Evolutionary conservation across 2,329 filamentous ascomycete species (phyloP).

Genomic region (Periconia sp.): DNA sequence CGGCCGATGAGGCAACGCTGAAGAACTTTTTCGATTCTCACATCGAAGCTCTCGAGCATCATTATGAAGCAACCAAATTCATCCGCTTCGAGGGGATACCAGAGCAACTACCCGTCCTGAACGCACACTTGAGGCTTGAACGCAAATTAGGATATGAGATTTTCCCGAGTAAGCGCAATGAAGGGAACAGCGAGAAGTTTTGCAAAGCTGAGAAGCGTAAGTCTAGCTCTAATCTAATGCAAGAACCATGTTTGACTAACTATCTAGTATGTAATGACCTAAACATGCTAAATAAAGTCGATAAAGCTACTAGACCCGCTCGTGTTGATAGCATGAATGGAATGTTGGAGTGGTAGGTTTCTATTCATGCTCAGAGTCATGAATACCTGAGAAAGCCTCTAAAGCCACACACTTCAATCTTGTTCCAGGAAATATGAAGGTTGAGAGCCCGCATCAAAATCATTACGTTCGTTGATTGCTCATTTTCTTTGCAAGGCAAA

Average conservation of each 20-base stretch:
- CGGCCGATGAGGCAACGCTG: conserved; percentile 8
- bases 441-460: too few relatives aligned
- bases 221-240: conserved; percentile 1
- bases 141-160: conserved; percentile 27
- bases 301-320: background rate
- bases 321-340: conserved; percentile 5
- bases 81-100: conserved; percentile 8
- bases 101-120: conserved; percentile 19
- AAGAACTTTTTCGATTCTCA: conserved; percentile 7
- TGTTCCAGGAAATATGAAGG: too few relatives aligned
- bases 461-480: too few relatives aligned
- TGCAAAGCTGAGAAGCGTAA: conserved; percentile 26
- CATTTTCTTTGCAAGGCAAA: too few relatives aligned
- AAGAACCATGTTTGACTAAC: background rate
- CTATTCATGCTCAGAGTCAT: too few relatives aligned
- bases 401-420: too few relatives aligned
- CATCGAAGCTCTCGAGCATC: conserved; percentile 11
- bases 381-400: too few relatives aligned
- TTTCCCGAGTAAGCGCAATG: conserved; percentile 24
- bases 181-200: conserved; percentile 20
- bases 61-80: conserved; percentile 6
- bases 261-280: conserved; percentile 15
- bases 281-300: conserved; percentile 8
- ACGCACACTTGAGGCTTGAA: conserved; percentile 31
- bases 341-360: conserved; percentile 8